Conservation (phyloP, 2,329 filamentous ascomycete genomes). For the Shiraia sp. region DNA sequence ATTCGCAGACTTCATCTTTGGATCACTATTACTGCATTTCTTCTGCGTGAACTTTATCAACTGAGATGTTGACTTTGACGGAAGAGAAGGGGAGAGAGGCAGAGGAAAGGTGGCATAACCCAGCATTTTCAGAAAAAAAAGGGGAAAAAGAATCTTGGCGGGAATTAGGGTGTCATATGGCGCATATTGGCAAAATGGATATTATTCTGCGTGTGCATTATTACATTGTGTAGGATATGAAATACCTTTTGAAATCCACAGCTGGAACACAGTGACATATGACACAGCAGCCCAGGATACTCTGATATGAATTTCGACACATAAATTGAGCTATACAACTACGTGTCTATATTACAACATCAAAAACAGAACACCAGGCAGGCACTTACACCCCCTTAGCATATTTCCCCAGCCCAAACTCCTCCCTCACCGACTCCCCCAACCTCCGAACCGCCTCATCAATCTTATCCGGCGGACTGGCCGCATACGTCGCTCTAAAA, state of each 20-base stretch:
- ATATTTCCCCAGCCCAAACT: conserved; percentile 54
- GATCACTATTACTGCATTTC: conserved; percentile 94
- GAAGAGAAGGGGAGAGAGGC: not conserved
- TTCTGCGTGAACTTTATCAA: conserved; percentile 99
- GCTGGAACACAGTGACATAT: no score
- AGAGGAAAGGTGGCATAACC: not conserved
- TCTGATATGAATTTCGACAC: no score
- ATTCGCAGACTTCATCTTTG: conserved; percentile 94
- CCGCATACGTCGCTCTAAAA: conserved; percentile 88
- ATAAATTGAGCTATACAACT: no score
- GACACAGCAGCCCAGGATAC: no score
- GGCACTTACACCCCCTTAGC: conserved; percentile 4
- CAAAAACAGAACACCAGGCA: not conserved
- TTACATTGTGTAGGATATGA: no score
- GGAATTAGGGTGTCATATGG: no score
- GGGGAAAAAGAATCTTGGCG: no score
- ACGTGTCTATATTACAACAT: no score
- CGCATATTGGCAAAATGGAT: no score
- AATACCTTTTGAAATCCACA: no score
- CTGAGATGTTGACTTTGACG: no score
- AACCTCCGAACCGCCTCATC: conserved; percentile 63
- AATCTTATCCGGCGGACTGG: conserved; percentile 63
- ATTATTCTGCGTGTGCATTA: no score
- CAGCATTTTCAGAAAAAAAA: not conserved
- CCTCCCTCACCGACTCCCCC: conserved; percentile 69